Base-by-base conservation (phyloP, 2,329 filamentous ascomycete species). In the Pseudogymnoascus sp. region DNA sequence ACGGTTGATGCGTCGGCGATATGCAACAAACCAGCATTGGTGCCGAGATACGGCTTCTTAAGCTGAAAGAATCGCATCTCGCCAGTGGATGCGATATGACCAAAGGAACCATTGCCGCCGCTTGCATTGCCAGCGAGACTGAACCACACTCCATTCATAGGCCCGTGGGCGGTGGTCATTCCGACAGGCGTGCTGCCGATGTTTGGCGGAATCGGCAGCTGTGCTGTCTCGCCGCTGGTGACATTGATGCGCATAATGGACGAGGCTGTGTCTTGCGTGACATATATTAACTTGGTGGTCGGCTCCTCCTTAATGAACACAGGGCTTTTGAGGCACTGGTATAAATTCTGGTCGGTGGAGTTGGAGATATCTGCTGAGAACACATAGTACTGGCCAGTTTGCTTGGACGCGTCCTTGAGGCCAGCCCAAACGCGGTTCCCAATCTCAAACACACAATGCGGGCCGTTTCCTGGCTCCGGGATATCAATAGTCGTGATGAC, bases 291-390 rank as follows among this genome's bases (percentile, higher is more conserved):
- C 38, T 61, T 55, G 23, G 60, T 61, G 23, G 60, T 19, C 4
- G 60, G 60, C 38, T 61, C 60, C 39, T 61, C 60, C 14, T 41
- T 45, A n/a, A 61, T 61, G 14, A 61, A 61, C 12, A 61, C 60
- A 16, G 60, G 60, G 25, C 39, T 55, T 25, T 61, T 61, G 25
- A 61, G 39, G 38, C 60, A 61, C 6, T 25, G 60, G 23, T 61
- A 61, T 5, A 61, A 30, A 25, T 22, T 16, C 60, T 61, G 11
- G 22, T 61, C 60, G 22, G 60, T 33, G 22, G 60, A 22, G 38
- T 55, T 55, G 22, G 38, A 55, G 60, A 61, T 61, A 33, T 61
- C 38, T 22, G 39, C 60, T 9, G 39, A 61, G 39, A 61, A 61
- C 12, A 61, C 38, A 49, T 61, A 61, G 60, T 55, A 61, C 39